Conservation (phyloP, 2,329 filamentous ascomycete genomes). For the Fusarium globosum region DNA sequence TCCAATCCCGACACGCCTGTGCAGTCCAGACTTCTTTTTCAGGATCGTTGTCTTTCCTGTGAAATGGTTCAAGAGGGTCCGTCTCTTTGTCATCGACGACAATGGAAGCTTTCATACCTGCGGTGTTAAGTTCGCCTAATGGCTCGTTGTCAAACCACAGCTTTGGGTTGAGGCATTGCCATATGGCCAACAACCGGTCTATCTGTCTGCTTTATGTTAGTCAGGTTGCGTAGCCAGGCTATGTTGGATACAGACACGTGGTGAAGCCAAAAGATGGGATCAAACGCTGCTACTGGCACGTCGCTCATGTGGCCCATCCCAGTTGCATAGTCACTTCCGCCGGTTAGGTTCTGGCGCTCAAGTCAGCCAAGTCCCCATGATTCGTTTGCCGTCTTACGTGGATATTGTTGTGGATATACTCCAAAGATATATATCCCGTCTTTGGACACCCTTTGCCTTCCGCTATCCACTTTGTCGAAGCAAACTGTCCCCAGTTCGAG, state of each 20-base stretch:
- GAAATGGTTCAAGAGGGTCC: background rate
- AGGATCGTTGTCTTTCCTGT: background rate
- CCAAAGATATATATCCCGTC: background rate
- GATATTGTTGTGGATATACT: constrained; percentile 14
- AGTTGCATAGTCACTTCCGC: background rate
- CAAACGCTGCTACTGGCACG: background rate
- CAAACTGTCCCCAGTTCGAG: background rate
- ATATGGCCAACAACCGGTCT: background rate
- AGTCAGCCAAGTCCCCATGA: rapidly evolving
- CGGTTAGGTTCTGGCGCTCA: background rate
- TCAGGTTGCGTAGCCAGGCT: too few species aligned
- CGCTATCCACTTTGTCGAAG: background rate
- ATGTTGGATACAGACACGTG: background rate
- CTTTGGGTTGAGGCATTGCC: background rate
- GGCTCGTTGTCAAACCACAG: background rate
- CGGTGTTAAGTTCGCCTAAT: rapidly evolving
- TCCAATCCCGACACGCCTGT: background rate
- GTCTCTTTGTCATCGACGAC: background rate
- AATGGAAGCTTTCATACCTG: rapidly evolving
- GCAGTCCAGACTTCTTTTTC: background rate
- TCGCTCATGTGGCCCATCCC: background rate
- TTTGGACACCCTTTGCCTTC: background rate
- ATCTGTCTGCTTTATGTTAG: background rate
- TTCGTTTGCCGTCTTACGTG: background rate
- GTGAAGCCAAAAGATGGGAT: constrained; percentile 11